Base-by-base conservation (phyloP, 768 basidiomycete species). In the Boletus barrowsii region DNA sequence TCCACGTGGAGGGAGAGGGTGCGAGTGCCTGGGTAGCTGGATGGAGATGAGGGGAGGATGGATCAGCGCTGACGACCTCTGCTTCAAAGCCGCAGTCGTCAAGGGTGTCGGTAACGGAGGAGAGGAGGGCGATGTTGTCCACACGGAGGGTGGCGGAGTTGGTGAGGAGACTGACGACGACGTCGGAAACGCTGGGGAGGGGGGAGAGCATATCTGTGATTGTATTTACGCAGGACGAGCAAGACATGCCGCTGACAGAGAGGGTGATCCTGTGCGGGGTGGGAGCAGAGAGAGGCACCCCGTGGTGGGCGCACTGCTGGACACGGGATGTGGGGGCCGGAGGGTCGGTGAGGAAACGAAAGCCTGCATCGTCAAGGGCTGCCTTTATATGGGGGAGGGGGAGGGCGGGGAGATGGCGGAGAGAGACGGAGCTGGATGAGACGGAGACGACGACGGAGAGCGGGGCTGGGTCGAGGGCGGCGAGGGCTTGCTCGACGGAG, bases 161-260 rank as follows among this genome's bases (percentile, higher is more conserved):
- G 13, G 77, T 77, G 18, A 90, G 73, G 30, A 89, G 75, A 63
- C 78, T 82, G 60, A 91, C 80, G 1, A 71, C 66, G 26, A 83
- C 72, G 17, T 80, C 70, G 2, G 79, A 72, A 3, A 88, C 73
- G 0, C 83, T 84, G 1, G 75, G 69, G 5, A 86, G 66, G 7
- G 75, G 74, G 5, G 76, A 72, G 13, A 88, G 64, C 22, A 75
- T 65, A 14, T 76, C 71, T 0, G 78, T 79, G 53, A 93, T 75
- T 0, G 85, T 76, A 33, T 1, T 69, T 11, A 77, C 74, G 60
- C 90, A 93, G 4, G 87, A 78, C 0, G 83, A 75, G 67, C 90
- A 93, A 2, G 88, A 84, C 88, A 92, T 91, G 4, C 90, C 90
- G 0, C 76, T 82, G 10, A 93, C 73, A 0, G 85, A 82, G 36